Conservation (phyloP, 345 rosid species). For the Alliaria petiolata region DNA sequence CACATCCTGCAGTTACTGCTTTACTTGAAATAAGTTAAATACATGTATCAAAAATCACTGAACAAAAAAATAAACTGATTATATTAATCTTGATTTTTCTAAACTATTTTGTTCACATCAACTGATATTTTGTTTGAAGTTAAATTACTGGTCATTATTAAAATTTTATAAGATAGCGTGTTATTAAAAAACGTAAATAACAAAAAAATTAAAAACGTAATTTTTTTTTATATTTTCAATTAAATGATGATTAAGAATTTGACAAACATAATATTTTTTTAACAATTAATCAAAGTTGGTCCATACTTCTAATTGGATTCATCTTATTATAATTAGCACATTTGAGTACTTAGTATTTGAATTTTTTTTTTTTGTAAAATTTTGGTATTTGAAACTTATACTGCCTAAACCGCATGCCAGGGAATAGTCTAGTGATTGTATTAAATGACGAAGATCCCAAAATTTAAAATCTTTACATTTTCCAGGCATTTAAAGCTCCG, state of each 20-base stretch:
- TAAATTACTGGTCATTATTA: neutral
- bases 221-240: neutral
- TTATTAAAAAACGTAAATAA: neutral
- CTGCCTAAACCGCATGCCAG: neutral
- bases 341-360: neutral
- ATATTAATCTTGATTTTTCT: neutral
- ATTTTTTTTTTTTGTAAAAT: too few species aligned
- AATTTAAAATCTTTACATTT: neutral
- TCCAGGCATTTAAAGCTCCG: neutral
- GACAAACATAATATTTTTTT: too few species aligned
- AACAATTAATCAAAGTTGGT: too few species aligned
- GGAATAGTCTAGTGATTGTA: neutral
- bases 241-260: neutral
- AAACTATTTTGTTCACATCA: neutral
- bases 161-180: neutral
- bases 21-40: neutral
- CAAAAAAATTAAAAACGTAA: too few species aligned
- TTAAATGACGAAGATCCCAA: neutral
- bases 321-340: neutral
- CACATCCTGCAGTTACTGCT: neutral
- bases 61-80: too few species aligned
- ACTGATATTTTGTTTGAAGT: neutral
- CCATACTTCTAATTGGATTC: neutral
- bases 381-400: constrained; percentile 1
- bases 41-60: neutral